Evolutionary conservation across 2,329 filamentous ascomycete species (phyloP), one percentile per base, ranked within the genome.

Genomic region (Pseudocercospora fijiensis): DNA sequence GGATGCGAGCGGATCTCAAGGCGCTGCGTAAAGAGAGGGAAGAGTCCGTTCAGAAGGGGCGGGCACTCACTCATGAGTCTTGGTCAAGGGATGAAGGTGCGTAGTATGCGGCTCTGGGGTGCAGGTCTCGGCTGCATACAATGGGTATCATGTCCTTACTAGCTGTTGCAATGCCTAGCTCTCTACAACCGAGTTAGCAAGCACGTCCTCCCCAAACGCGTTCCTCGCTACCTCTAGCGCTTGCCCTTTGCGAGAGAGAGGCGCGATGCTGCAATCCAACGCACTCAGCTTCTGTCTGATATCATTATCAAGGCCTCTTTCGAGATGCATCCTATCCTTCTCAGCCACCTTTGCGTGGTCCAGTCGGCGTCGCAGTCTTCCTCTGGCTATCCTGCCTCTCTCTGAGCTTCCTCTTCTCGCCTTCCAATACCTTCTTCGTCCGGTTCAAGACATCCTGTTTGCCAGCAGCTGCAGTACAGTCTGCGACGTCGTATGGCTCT

Each of bases 401-500:
- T 49, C 69, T 72, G 45, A 77, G 66, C 72, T 82, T 82, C 69
- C 76, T 76, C 70, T 76, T 76, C 69, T 79, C 80, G 60, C 77
- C 78, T 65, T 82, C 80, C 26, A 83, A 72, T 11, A 82, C 75
- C 71, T 79, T 81, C 69, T 76, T 78, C 58, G 82, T 78, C 33
- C 78, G 76, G 11, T 72, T 73, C 24, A 81, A 69, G 4, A 76
- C 76, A 60, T 78, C 75, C 60, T 77, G 75, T 69, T 81, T 80
- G 47, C 78, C 77, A 61, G 77, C 71, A 2, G 76, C 71, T 4
- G 79, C 80, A 64, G 75, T 76, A 72, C 85, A 85, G 70, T 84
- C 83, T 51, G 86, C 84, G 22, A 82, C 75, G 6, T 78, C 80
- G 72, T 88, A 89, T 1, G 86, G 86, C 13, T 84, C 78, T 20